A percentile compares a stretch with the other conserved stretches of the same genome.
These are phyloP conservation scores for Litsea cubeba DNA, from an alignment of 164 flowering plant species.

Conservation along the genomic window DNA sequence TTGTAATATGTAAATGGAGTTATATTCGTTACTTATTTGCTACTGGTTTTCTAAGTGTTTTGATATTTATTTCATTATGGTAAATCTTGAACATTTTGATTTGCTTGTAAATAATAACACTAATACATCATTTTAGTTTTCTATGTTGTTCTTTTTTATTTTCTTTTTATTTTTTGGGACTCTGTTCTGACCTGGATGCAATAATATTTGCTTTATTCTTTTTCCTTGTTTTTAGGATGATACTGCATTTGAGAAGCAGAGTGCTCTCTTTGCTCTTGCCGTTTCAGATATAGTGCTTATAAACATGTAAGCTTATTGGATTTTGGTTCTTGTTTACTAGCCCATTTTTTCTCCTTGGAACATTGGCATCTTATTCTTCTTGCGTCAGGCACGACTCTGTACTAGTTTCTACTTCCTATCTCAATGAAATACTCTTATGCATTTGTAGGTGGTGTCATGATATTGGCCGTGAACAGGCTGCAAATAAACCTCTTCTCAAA, in stretches of 20 bases:
- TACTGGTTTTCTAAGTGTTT: no score
- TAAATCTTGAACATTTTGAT: no score
- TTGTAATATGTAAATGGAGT: not conserved
- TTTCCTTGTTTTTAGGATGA: slow-evolving; percentile 62
- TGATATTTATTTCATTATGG: no score
- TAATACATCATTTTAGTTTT: no score
- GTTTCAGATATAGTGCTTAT: slow-evolving; percentile 96
- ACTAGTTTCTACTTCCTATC: not conserved
- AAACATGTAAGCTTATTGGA: slow-evolving; percentile 66
- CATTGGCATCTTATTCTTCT: not conserved
- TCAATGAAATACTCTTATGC: not conserved
- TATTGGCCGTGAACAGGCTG: slow-evolving; percentile 99
- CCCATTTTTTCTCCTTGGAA: not conserved
- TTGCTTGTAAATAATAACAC: no score
- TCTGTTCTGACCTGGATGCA: no score
- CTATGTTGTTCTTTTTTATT: no score
- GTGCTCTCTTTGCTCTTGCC: slow-evolving; percentile 99
- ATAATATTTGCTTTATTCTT: no score
- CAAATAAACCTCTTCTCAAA: slow-evolving; percentile 94
- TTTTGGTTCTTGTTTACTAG: not conserved
- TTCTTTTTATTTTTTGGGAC: no score
- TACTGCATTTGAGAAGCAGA: slow-evolving; percentile 98
- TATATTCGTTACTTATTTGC: no score
- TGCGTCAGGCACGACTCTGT: not conserved
- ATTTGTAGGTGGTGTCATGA: slow-evolving; percentile 95